Percentiles rank a stretch among this genome's conserved stretches.
These are phyloP conservation scores for Triglochin maritima DNA, from an alignment of 106 monocot species.

Conservation along the genomic window DNA sequence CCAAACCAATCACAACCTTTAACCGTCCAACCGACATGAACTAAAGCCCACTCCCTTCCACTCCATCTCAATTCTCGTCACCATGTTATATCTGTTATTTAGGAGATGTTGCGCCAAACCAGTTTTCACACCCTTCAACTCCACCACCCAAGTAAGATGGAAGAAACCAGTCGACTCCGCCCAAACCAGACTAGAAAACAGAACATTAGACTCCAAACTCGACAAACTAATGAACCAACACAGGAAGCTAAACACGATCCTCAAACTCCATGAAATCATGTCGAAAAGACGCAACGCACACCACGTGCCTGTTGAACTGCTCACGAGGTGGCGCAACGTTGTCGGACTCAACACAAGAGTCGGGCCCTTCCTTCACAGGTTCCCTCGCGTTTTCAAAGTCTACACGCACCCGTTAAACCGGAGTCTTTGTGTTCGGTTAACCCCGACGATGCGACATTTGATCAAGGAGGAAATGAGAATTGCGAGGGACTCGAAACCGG, in stretches of 20 bases:
- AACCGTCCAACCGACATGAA: not conserved
- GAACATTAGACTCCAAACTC: slow-evolving; percentile 50
- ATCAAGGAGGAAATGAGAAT: slow-evolving; percentile 34
- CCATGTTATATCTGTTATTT: not conserved
- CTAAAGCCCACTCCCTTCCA: not conserved
- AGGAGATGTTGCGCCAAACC: not conserved
- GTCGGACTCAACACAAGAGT: slow-evolving; percentile 35
- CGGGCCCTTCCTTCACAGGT: slow-evolving; percentile 53
- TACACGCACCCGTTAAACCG: slow-evolving; percentile 35
- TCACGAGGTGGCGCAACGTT: slow-evolving; percentile 43
- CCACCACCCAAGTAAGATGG: slow-evolving; percentile 35
- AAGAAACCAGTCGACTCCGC: slow-evolving; percentile 65
- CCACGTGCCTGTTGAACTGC: slow-evolving; percentile 44
- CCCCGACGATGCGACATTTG: slow-evolving; percentile 33
- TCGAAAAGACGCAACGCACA: slow-evolving; percentile 1
- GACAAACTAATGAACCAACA: slow-evolving; percentile 43
- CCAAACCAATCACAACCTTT: too few relatives aligned
- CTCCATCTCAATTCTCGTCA: not conserved
- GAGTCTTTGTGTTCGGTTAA: slow-evolving; percentile 33
- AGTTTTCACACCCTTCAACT: slow-evolving; percentile 19
- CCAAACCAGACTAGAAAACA: slow-evolving; percentile 52
- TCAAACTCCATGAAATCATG: slow-evolving; percentile 25
- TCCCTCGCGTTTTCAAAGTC: slow-evolving; percentile 55
- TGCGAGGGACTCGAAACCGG: slow-evolving; percentile 10
- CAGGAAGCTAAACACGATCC: slow-evolving; percentile 36